Evolutionary conservation across 106 monocot genomes (phyloP), one percentile per base, ranked within the genome.

Genomic region (Apostasia ramifera): DNA sequence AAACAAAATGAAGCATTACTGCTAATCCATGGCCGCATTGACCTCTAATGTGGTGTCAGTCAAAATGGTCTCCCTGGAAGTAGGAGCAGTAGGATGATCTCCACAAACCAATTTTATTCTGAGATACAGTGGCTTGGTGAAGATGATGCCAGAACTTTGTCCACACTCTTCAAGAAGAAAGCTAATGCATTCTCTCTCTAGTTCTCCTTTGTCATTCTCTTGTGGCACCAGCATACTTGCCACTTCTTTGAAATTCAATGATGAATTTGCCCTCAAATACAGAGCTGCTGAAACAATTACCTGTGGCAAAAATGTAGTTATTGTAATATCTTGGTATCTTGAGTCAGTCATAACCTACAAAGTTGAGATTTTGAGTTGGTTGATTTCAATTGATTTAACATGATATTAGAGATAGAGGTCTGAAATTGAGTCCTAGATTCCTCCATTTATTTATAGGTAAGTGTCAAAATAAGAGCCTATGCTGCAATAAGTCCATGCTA

Each of bases 281-380:
- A 95, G 80, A 3, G 75, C 89, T 6, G 81, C 79, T 54, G 84
- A 88, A 66, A 92, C 73, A 40, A 92, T 71, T 2, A 95, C 71
- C 88, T 91, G 83, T 6, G 11, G 9, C 57, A 55, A 47, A 55
- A 70, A 44, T 13, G 14, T 6, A 26, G 8, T 7, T 56, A 56
- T 3, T 13, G n/a, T 3, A n/a, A 12, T 3, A 56, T 10, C 3
- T 5, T 10, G 4, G 4, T 14, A n/a, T 10, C 4, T 13, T n/a
- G n/a, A 56, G 4, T 56, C 1, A 1, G 6, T 52, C 52, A 6
- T 8, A 52, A 52, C 4, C 6, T 11, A 11, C 9, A 11, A 52
- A 52, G 11, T 8, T 11, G 11, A 52, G 4, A 6, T n/a, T n/a
- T n/a, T n/a, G n/a, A n/a, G n/a, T n/a, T n/a, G n/a, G n/a, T n/a